Conservation (phyloP, 2,329 filamentous ascomycete genomes). For the Mollisia scopiformis region DNA sequence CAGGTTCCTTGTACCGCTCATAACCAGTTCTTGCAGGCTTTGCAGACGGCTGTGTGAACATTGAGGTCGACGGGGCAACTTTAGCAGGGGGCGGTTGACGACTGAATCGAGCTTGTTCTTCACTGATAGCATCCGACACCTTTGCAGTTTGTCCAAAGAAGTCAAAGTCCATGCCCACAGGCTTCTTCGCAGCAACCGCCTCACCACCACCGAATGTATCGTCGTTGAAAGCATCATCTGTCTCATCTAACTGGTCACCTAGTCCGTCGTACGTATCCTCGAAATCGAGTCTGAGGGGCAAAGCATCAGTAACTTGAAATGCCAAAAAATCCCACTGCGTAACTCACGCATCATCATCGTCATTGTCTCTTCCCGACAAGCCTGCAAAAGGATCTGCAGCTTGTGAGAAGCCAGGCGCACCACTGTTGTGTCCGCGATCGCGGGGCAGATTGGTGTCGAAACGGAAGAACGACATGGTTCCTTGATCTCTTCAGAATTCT, state of each 20-base stretch:
- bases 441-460: slow-evolving; percentile 73
- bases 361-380: slow-evolving; percentile 67
- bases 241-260: slow-evolving; percentile 87
- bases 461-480: slow-evolving; percentile 85
- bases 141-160: slow-evolving; percentile 93
- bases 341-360: slow-evolving; percentile 47
- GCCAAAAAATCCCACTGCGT: neutral
- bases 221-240: slow-evolving; percentile 93
- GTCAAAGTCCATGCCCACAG: slow-evolving; percentile 91
- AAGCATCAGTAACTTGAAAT: neutral
- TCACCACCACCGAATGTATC: slow-evolving; percentile 79
- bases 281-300: slow-evolving; percentile 71
- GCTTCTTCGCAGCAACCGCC: slow-evolving; percentile 44
- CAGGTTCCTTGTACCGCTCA: slow-evolving; percentile 85
- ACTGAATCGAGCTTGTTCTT: slow-evolving; percentile 85
- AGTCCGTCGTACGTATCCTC: slow-evolving; percentile 97
- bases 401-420: slow-evolving; percentile 81
- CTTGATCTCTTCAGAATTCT: neutral
- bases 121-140: slow-evolving; percentile 82
- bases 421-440: slow-evolving; percentile 65
- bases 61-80: slow-evolving; percentile 43
- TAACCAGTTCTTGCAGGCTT: slow-evolving; percentile 81
- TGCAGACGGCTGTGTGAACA: slow-evolving; percentile 44
- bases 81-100: slow-evolving; percentile 68
- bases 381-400: slow-evolving; percentile 85